Conservation (phyloP, 2,329 filamentous ascomycete species). For the Fusarium poae region DNA sequence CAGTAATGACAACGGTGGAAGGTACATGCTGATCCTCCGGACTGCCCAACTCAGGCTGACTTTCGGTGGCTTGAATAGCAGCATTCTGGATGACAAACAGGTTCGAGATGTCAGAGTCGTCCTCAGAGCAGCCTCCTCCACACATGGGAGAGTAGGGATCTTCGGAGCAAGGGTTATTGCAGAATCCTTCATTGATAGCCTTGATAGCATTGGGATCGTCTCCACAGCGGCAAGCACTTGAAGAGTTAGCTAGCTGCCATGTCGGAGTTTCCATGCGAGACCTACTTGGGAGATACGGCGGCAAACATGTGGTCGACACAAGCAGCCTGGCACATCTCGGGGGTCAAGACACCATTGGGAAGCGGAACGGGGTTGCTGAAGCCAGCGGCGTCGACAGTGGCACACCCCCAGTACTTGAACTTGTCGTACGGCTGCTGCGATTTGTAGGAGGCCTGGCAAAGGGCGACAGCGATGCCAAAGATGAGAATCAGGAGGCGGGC, state of each 20-base stretch:
- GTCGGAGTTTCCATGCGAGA: not conserved
- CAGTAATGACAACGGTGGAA: not conserved
- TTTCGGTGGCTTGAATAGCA: slow-evolving; percentile 18
- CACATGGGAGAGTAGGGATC: slow-evolving; percentile 51
- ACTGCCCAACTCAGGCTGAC: slow-evolving; percentile 15
- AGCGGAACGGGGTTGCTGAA: slow-evolving; percentile 33
- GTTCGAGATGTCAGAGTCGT: slow-evolving; percentile 50
- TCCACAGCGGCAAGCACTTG: slow-evolving; percentile 55
- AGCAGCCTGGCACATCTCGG: slow-evolving; percentile 38
- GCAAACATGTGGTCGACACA: slow-evolving; percentile 42
- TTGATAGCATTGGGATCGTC: slow-evolving; percentile 50
- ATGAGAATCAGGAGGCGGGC: slow-evolving; percentile 40
- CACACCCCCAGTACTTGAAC: slow-evolving; percentile 48
- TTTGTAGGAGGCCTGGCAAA: slow-evolving; percentile 38
- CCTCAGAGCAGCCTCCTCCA: slow-evolving; percentile 50
- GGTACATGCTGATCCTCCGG: slow-evolving; percentile 14
- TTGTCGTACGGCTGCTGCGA: not conserved
- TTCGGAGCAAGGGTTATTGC: slow-evolving; percentile 51
- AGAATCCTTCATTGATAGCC: slow-evolving; percentile 48
- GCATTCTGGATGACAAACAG: slow-evolving; percentile 49
- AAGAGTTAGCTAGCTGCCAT: slow-evolving; percentile 11
- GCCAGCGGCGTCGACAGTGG: slow-evolving; percentile 32
- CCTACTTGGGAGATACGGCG: slow-evolving; percentile 52
- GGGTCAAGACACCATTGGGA: slow-evolving; percentile 34
- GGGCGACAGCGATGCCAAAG: slow-evolving; percentile 31